phyloP scores from a whole-genome alignment of 192 early-diverging fungal genomes.

The Cetraspora pellucida region DNA sequence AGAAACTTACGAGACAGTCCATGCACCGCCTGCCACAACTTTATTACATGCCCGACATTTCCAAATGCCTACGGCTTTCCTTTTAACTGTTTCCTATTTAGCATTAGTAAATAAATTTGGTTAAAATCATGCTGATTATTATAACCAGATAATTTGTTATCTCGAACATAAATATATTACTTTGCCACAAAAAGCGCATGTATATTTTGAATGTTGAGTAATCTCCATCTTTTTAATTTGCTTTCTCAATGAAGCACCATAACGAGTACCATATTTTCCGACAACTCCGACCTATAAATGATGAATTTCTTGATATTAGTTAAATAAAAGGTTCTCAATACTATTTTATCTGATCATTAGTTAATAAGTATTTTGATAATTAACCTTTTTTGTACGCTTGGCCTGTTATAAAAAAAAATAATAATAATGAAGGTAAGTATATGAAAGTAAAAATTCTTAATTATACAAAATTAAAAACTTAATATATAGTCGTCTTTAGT shows the following conservation, averaged over 20 bases:
- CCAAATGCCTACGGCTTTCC: constrained; percentile 98
- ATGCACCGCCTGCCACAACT: constrained; percentile 96
- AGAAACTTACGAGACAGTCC: constrained; percentile 78
- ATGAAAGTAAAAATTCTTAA: too few species aligned
- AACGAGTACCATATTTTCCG: constrained; percentile 99
- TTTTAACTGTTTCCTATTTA: constrained; percentile 84
- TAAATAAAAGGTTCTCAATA: too few species aligned
- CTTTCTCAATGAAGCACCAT: constrained; percentile 99
- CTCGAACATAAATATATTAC: constrained; percentile 35
- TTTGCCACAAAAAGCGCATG: constrained; percentile 99
- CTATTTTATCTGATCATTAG: neutral
- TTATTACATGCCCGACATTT: constrained; percentile 95
- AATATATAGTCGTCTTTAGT: too few species aligned
- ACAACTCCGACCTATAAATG: constrained; percentile 87
- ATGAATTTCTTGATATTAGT: neutral
- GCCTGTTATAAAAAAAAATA: constrained; percentile 10
- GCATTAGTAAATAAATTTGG: neutral
- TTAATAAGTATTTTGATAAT: neutral
- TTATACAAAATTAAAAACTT: too few species aligned
- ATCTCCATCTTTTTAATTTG: constrained; percentile 80
- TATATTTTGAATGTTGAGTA: constrained; percentile 99
- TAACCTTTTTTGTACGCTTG: constrained; percentile 34
- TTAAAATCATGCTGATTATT: too few species aligned
- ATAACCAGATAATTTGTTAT: neutral
- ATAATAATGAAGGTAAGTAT: too few species aligned